These are phyloP conservation scores for Phaffia tasmanica DNA, from an alignment of 768 basidiomycete genomes.

Conservation along the genomic window DNA sequence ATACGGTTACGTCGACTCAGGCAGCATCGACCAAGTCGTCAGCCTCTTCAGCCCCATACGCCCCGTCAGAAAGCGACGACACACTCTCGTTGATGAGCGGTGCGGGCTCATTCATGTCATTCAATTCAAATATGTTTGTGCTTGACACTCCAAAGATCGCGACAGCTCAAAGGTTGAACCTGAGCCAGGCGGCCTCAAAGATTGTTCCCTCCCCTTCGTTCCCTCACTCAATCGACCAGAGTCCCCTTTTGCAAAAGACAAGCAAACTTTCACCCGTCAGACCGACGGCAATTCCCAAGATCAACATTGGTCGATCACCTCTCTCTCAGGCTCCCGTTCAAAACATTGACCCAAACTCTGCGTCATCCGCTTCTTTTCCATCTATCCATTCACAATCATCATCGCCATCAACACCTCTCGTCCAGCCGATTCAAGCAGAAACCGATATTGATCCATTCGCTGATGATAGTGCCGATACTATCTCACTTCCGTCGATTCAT, in stretches of 20 bases:
- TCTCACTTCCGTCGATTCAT: not conserved
- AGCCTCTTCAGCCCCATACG: not conserved
- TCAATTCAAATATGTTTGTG: conserved; percentile 24
- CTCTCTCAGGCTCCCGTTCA: conserved; percentile 8
- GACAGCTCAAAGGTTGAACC: conserved; percentile 23
- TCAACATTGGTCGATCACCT: conserved; percentile 18
- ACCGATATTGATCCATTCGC: conserved; percentile 18
- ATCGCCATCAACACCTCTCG: no score
- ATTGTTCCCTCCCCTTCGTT: not conserved
- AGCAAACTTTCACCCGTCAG: not conserved
- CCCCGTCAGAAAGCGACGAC: not conserved
- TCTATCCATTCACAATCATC: no score
- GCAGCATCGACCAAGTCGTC: conserved; percentile 8
- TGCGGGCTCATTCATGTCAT: conserved; percentile 23
- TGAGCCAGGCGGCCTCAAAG: conserved; percentile 4
- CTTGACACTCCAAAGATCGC: conserved; percentile 25
- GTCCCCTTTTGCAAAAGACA: not conserved
- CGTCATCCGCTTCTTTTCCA: no score
- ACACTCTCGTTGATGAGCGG: conserved; percentile 8
- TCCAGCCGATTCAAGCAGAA: no score
- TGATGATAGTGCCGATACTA: conserved; percentile 7
- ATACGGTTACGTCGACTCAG: conserved; percentile 3
- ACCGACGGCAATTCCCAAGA: not conserved
- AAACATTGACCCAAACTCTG: not conserved
- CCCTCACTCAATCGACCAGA: not conserved